Conservation (phyloP, 2,329 filamentous ascomycete genomes). For the Scopulariopsis brevicaulis region DNA sequence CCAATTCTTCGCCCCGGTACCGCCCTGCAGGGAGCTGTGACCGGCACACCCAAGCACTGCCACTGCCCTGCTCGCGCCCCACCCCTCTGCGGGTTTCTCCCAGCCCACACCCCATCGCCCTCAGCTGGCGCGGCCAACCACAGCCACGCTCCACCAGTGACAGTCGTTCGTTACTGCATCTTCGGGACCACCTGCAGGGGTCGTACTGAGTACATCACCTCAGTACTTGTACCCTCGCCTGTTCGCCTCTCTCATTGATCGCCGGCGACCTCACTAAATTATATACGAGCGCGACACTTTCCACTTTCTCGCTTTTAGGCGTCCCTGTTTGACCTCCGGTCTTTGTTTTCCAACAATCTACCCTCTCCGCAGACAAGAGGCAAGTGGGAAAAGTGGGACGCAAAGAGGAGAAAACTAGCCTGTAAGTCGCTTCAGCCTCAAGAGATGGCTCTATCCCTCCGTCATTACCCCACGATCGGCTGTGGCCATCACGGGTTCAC, state of each 20-base stretch:
- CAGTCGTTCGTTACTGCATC: neutral
- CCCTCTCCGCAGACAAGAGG: neutral
- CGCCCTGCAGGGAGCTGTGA: neutral
- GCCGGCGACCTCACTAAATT: neutral
- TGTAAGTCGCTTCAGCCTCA: neutral
- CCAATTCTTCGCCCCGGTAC: neutral
- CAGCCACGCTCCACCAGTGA: neutral
- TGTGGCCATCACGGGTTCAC: neutral
- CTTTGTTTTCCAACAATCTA: neutral
- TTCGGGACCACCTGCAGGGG: neutral
- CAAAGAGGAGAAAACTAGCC: neutral
- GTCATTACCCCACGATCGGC: neutral
- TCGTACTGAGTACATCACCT: slow-evolving; percentile 1
- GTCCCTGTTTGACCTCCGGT: neutral
- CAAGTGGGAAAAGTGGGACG: neutral
- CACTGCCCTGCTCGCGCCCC: slow-evolving; percentile 2
- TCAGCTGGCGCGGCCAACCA: neutral
- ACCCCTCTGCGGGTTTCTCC: neutral
- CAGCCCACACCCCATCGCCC: neutral
- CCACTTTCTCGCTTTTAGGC: neutral
- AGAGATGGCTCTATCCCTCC: neutral
- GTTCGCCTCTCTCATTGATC: neutral
- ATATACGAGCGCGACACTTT: neutral
- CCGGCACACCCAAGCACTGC: neutral
- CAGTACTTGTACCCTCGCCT: slow-evolving; percentile 1